Percentiles rank a stretch among this genome's conserved stretches.
Evolutionary conservation across 176 grass and related monocot species (phyloP).

Genomic region (Cymbopogon citratus): DNA sequence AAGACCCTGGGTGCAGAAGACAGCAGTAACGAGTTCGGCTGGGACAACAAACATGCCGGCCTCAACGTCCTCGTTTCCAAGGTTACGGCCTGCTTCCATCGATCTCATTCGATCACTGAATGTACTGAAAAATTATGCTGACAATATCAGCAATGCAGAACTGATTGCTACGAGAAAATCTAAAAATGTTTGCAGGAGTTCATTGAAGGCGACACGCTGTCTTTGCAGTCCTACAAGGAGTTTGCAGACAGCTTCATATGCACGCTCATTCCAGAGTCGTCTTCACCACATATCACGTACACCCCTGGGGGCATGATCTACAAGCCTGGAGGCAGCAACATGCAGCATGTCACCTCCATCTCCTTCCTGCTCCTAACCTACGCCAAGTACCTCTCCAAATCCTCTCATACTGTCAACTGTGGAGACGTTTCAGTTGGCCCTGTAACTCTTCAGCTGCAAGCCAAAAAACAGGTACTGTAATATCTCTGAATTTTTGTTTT

Average conservation of each 20-base stretch:
- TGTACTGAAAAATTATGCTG: background rate
- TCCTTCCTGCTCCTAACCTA: conserved; percentile 85
- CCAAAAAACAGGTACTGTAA: conserved; percentile 59
- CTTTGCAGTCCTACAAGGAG: conserved; percentile 80
- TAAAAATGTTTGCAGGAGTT: conserved; percentile 51
- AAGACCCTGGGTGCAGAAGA: conserved; percentile 88
- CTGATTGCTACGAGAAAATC: background rate
- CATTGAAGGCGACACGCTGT: conserved; percentile 59
- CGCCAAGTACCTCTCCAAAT: conserved; percentile 73
- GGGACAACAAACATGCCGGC: conserved; percentile 98
- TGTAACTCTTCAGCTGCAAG: conserved; percentile 52
- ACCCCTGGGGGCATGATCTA: conserved; percentile 82
- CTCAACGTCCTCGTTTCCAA: conserved; percentile 88
- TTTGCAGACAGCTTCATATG: conserved; percentile 84
- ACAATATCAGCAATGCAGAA: background rate
- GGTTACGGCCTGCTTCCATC: conserved; percentile 17
- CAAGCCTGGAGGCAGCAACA: conserved; percentile 93
- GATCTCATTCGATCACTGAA: background rate
- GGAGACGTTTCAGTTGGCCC: conserved; percentile 60
- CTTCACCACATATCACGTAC: conserved; percentile 76
- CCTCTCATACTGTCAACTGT: conserved; percentile 78
- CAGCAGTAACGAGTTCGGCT: conserved; percentile 81
- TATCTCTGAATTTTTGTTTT: background rate
- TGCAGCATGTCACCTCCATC: conserved; percentile 95
- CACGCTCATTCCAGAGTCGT: conserved; percentile 83